Evolutionary conservation across 306 rosid genomes (phyloP).

Genomic region (Quercus mongolica): DNA sequence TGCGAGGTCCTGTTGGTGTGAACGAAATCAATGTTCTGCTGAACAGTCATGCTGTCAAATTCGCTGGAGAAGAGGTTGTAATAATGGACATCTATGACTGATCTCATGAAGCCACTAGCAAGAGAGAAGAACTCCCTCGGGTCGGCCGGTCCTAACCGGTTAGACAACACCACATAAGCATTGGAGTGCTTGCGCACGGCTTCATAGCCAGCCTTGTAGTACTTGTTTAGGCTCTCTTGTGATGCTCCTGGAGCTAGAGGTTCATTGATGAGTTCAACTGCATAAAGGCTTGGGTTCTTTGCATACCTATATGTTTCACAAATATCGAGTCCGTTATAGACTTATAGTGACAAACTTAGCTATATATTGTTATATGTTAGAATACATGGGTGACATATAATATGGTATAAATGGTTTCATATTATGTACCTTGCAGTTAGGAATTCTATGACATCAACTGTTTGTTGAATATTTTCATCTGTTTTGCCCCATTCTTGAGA

Average conservation of each 20-base stretch:
- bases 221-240: conserved; percentile 43
- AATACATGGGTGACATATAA: too few relatives aligned
- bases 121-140: conserved; percentile 54
- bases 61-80: conserved; percentile 44
- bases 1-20: conserved; percentile 37
- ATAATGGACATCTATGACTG: conserved; percentile 72
- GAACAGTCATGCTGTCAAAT: conserved; percentile 37
- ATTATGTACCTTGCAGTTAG: conserved; percentile 56
- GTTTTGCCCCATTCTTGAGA: conserved; percentile 70
- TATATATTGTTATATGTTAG: too few relatives aligned
- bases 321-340: too few relatives aligned
- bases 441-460: conserved; percentile 65
- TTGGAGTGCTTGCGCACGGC: conserved; percentile 56
- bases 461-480: conserved; percentile 50
- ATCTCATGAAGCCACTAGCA: conserved; percentile 32
- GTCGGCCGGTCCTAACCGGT: conserved; percentile 43
- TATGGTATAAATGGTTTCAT: too few relatives aligned
- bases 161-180: conserved; percentile 54
- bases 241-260: conserved; percentile 56
- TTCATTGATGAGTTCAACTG: conserved; percentile 74
- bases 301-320: conserved; percentile 39
- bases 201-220: conserved; percentile 59
- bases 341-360: too few relatives aligned
- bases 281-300: conserved; percentile 50
- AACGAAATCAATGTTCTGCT: conserved; percentile 62